Percentiles rank a stretch among this genome's conserved stretches.
Conservation (phyloP, 2,329 filamentous ascomycete genomes). For the Arachnomyces sp. region DNA sequence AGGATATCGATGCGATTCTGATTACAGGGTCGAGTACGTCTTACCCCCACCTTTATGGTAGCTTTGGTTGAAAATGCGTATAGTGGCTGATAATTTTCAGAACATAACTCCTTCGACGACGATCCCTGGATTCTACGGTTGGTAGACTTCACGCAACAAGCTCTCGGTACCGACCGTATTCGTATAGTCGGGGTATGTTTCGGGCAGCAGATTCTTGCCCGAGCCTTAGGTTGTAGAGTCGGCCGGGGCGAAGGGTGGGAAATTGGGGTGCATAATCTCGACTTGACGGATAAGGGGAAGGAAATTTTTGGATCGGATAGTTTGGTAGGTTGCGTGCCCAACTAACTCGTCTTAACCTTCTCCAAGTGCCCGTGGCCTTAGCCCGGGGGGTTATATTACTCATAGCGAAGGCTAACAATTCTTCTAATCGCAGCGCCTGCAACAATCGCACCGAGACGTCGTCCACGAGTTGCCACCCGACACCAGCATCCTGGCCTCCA, state of each 20-base stretch:
- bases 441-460: conserved; percentile 81
- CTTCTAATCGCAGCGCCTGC: conserved; percentile 38
- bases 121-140: conserved; percentile 68
- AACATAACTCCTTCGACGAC: conserved; percentile 64
- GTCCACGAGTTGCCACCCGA: conserved; percentile 56
- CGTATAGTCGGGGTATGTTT: conserved; percentile 76
- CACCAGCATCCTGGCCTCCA: conserved; percentile 56
- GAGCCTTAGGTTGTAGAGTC: conserved; percentile 62
- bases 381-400: conserved; percentile 6
- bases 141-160: conserved; percentile 56
- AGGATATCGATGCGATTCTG: conserved; percentile 71
- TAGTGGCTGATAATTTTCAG: conserved; percentile 30
- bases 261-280: conserved; percentile 61
- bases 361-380: not conserved
- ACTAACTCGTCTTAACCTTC: not conserved
- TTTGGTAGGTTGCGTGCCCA: conserved; percentile 37
- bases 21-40: conserved; percentile 62
- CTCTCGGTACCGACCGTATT: conserved; percentile 57
- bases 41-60: conserved; percentile 3
- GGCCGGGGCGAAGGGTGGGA: conserved; percentile 71
- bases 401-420: not conserved
- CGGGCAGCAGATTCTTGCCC: conserved; percentile 74
- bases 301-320: conserved; percentile 61
- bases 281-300: conserved; percentile 61
- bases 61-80: not conserved